Evolutionary conservation across 1,284 basidiomycete genomes (phyloP).

Genomic region (Trichosporon ovoides): DNA sequence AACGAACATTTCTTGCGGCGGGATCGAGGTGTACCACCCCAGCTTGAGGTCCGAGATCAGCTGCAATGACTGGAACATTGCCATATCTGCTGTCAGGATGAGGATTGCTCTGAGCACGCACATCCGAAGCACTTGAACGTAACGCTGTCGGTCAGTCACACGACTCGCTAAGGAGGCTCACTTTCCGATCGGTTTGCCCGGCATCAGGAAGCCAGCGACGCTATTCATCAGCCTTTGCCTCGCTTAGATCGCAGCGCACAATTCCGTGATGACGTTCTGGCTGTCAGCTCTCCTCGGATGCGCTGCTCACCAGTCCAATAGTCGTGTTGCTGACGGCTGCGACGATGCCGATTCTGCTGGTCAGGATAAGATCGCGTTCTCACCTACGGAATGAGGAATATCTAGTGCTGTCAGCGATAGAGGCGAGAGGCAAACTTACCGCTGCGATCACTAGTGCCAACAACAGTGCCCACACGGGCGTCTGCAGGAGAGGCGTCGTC

Average conservation of each 20-base stretch:
- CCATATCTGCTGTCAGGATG: slow-evolving; percentile 45
- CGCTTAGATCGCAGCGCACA: slow-evolving; percentile 28
- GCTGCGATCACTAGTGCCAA: slow-evolving; percentile 50
- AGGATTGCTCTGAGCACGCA: slow-evolving; percentile 19
- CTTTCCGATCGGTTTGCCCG: slow-evolving; percentile 53
- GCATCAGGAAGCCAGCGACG: slow-evolving; percentile 52
- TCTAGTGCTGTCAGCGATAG: slow-evolving; percentile 19
- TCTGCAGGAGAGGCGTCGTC: slow-evolving; percentile 50
- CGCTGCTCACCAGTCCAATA: slow-evolving; percentile 44
- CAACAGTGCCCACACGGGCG: slow-evolving; percentile 52
- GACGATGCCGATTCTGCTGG: slow-evolving; percentile 50
- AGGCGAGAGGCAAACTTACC: slow-evolving; percentile 20
- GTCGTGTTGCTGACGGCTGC: slow-evolving; percentile 52
- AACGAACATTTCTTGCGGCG: slow-evolving; percentile 51
- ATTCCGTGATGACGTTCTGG: slow-evolving; percentile 52
- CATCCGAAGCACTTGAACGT: slow-evolving; percentile 49
- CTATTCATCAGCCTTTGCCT: slow-evolving; percentile 18
- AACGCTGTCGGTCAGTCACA: slow-evolving; percentile 30
- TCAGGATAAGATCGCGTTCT: slow-evolving; percentile 24
- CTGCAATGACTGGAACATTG: slow-evolving; percentile 48
- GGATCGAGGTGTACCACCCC: slow-evolving; percentile 48
- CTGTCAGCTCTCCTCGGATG: neutral
- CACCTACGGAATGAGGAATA: slow-evolving; percentile 45
- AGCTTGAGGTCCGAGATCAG: slow-evolving; percentile 52
- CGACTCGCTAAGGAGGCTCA: slow-evolving; percentile 22